phyloP scores from a whole-genome alignment of 768 basidiomycete genomes.

The Naganishia randhawae region DNA sequence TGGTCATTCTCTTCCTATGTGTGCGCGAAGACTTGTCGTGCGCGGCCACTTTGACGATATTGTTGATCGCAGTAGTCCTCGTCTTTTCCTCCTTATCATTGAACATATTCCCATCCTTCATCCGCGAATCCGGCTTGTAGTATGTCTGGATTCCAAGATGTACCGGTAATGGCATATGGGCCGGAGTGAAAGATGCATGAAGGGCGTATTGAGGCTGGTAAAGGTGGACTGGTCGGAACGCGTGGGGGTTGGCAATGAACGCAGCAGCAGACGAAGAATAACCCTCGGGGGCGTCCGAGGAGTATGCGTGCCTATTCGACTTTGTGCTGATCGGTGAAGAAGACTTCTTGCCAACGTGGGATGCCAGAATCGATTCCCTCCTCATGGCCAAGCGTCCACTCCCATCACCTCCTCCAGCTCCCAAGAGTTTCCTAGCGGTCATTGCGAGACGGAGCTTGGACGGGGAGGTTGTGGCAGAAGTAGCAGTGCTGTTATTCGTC shows the following conservation, averaged over 20 bases:
- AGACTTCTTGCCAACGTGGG: neutral
- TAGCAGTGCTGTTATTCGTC: neutral
- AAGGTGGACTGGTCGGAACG: constrained; percentile 27
- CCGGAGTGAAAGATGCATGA: constrained; percentile 37
- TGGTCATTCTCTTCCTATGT: constrained; percentile 13
- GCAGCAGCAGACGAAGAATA: neutral
- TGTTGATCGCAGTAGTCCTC: neutral
- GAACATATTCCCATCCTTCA: constrained; percentile 6
- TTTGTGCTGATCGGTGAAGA: neutral
- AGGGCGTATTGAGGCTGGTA: constrained; percentile 38
- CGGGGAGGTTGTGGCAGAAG: neutral
- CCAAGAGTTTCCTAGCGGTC: constrained; percentile 10
- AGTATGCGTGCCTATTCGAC: neutral
- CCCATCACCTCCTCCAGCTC: constrained; percentile 11
- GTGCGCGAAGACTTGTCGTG: neutral
- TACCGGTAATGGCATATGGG: constrained; percentile 36
- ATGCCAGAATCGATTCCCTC: constrained; percentile 11
- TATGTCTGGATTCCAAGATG: constrained; percentile 16
- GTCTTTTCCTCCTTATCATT: neutral
- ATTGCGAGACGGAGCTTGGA: constrained; percentile 6
- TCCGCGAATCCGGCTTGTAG: constrained; percentile 16
- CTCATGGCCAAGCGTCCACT: constrained; percentile 13
- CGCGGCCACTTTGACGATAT: constrained; percentile 2
- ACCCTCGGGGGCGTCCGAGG: neutral
- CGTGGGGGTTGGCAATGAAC: constrained; percentile 11